Evolutionary conservation across 2,329 filamentous ascomycete genomes (phyloP).

Genomic region (Exophiala lecanii-corni): DNA sequence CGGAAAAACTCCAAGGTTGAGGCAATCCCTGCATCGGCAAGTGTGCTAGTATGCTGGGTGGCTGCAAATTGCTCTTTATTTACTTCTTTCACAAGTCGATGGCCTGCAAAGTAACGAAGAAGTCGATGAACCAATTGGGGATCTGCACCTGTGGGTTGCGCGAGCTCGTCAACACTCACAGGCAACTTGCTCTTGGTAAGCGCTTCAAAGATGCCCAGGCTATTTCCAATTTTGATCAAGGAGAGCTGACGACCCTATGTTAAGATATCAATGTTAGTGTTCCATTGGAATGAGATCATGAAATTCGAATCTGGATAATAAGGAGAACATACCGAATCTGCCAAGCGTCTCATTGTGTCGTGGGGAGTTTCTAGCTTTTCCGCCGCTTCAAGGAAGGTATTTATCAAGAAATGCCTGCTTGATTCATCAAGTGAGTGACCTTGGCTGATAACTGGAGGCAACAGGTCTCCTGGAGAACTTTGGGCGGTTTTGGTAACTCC

Average conservation of each 20-base stretch:
- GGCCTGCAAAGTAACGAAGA: constrained; percentile 26
- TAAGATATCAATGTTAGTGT: background rate
- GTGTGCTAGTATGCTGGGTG: constrained; percentile 19
- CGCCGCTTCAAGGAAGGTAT: constrained; percentile 7
- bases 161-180: constrained; percentile 8
- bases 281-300: background rate
- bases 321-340: background rate
- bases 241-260: constrained; percentile 1
- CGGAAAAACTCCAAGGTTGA: constrained; percentile 6
- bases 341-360: constrained; percentile 7
- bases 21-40: constrained; percentile 9
- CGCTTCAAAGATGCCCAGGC: constrained; percentile 6
- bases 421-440: constrained; percentile 3
- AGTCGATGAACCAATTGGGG: constrained; percentile 11
- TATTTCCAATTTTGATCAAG: constrained; percentile 8
- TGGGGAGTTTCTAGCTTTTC: constrained; percentile 7
- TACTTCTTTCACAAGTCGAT: constrained; percentile 4
- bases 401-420: constrained; percentile 1
- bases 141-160: constrained; percentile 5
- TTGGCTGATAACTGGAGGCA: constrained; percentile 1
- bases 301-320: background rate
- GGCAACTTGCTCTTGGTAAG: constrained; percentile 3
- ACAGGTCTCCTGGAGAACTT: background rate
- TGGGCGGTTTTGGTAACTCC: background rate
- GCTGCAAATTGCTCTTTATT: constrained; percentile 18